These are phyloP conservation scores for Mucor saturninus DNA, from an alignment of 371 early-diverging fungal species.

Conservation along the genomic window DNA sequence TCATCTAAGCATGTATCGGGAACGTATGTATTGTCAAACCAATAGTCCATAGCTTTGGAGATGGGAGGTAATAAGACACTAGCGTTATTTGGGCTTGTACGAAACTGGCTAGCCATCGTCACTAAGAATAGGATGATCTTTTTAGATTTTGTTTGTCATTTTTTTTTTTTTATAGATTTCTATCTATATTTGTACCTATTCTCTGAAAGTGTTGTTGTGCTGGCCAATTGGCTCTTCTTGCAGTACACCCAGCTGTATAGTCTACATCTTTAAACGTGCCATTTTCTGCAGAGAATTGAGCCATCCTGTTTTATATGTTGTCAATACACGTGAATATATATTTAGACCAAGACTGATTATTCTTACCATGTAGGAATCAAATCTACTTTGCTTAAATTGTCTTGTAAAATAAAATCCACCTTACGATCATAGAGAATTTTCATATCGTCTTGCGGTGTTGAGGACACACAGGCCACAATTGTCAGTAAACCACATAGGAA, in stretches of 20 bases:
- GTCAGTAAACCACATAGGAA: neutral
- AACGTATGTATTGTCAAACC: slow-evolving; percentile 31
- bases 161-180: too few species aligned
- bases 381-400: neutral
- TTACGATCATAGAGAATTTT: slow-evolving; percentile 25
- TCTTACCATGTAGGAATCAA: slow-evolving; percentile 21
- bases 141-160: neutral
- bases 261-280: slow-evolving; percentile 33
- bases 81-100: slow-evolving; percentile 6
- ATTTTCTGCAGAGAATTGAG: slow-evolving; percentile 8
- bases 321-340: neutral
- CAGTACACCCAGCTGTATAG: slow-evolving; percentile 31
- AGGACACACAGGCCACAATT: neutral
- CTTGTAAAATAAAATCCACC: slow-evolving; percentile 22
- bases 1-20: slow-evolving; percentile 31
- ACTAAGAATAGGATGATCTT: slow-evolving; percentile 10
- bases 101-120: slow-evolving; percentile 30
- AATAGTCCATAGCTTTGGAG: slow-evolving; percentile 28
- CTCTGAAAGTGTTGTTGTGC: slow-evolving; percentile 34
- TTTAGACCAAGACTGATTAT: neutral
- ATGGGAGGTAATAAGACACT: slow-evolving; percentile 15
- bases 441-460: slow-evolving; percentile 8
- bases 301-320: slow-evolving; percentile 6
- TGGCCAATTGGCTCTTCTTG: slow-evolving; percentile 38
- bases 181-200: slow-evolving; percentile 8